A percentile compares a stretch with the other conserved stretches of the same genome.
phyloP scores from a whole-genome alignment of 345 rosid species.

The Salix viminalis region DNA sequence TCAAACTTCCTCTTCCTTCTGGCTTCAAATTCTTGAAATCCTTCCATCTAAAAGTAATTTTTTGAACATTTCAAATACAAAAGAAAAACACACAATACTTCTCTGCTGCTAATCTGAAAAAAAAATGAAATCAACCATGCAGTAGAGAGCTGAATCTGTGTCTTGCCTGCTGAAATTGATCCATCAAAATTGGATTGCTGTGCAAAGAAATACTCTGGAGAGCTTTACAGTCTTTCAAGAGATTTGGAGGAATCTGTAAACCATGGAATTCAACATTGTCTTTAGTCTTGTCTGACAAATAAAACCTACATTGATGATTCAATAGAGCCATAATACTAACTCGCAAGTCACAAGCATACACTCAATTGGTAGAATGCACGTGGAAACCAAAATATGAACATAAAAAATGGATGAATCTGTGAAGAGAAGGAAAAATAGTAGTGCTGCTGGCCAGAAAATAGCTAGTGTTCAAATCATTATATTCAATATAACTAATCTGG shows the following conservation, averaged over 20 bases:
- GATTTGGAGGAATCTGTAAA: slow-evolving; percentile 60
- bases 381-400: not conserved
- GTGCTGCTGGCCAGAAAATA: not conserved
- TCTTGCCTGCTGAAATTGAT: slow-evolving; percentile 86
- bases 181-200: slow-evolving; percentile 83
- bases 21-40: slow-evolving; percentile 80
- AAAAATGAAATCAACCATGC: not conserved
- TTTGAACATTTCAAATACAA: not conserved
- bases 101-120: not conserved
- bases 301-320: not conserved
- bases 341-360: not conserved
- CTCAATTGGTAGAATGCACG: not conserved
- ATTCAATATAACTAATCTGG: not conserved
- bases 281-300: not conserved
- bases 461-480: not conserved
- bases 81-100: not conserved
- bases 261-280: not conserved
- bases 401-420: not conserved
- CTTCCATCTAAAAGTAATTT: slow-evolving; percentile 61
- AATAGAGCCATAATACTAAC: not conserved
- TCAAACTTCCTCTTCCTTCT: slow-evolving; percentile 93
- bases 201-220: slow-evolving; percentile 88
- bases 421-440: not conserved
- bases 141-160: not conserved
- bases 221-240: slow-evolving; percentile 80